Evolutionary conservation across 345 rosid genomes (phyloP).

Genomic region (Xanthoceras sorbifolium): DNA sequence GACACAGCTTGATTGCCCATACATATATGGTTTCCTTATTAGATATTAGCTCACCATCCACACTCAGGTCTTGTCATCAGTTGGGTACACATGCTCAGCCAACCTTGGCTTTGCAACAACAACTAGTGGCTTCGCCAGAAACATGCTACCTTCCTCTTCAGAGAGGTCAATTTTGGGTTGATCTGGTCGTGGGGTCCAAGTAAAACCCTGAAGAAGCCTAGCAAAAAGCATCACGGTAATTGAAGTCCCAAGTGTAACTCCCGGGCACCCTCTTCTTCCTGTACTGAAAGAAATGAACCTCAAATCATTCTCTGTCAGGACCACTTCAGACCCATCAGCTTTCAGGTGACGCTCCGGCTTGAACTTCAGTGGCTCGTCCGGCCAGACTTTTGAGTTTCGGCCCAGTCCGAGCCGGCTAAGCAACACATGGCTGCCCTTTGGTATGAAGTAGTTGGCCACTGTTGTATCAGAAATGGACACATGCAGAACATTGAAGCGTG

Average conservation of each 20-base stretch:
- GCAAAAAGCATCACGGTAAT: conserved; percentile 55
- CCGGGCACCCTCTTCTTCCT: conserved; percentile 49
- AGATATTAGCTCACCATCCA: not conserved
- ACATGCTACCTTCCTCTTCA: conserved; percentile 20
- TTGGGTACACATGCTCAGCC: conserved; percentile 35
- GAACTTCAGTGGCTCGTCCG: conserved; percentile 37
- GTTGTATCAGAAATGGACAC: conserved; percentile 27
- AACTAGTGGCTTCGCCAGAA: conserved; percentile 33
- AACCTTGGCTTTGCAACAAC: conserved; percentile 42
- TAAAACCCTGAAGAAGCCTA: conserved; percentile 51
- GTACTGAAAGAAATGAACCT: conserved; percentile 45
- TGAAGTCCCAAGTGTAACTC: conserved; percentile 36
- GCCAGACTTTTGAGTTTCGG: conserved; percentile 50
- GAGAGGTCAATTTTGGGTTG: conserved; percentile 16
- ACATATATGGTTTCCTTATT: too few species aligned
- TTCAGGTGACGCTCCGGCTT: conserved; percentile 50
- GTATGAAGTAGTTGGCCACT: conserved; percentile 49
- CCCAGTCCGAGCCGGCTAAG: conserved; percentile 46
- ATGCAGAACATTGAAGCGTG: conserved; percentile 49
- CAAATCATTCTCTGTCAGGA: conserved; percentile 33
- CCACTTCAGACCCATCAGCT: conserved; percentile 16
- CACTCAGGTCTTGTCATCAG: too few species aligned
- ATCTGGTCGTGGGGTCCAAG: conserved; percentile 34
- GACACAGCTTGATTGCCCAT: too few species aligned
- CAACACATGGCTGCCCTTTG: conserved; percentile 49